phyloP scores from a whole-genome alignment of 257 asterid species.

The Ophiorrhiza pumila region DNA sequence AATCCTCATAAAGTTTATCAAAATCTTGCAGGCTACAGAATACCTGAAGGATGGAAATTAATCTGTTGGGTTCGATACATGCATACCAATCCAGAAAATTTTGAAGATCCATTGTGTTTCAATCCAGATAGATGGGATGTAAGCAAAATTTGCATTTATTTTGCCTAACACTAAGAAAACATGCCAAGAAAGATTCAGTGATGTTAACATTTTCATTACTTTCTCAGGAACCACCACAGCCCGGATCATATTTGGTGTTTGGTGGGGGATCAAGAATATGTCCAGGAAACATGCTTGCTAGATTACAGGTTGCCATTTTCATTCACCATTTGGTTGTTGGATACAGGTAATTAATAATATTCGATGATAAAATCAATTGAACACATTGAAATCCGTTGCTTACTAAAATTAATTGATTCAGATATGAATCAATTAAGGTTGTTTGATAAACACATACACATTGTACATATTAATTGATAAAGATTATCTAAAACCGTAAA shows the following conservation, averaged over 20 bases:
- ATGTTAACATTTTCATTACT: too few relatives aligned
- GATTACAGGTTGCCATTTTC: conserved; percentile 42
- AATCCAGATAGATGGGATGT: conserved; percentile 68
- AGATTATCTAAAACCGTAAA: too few relatives aligned
- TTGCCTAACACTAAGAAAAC: background rate
- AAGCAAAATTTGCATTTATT: conserved; percentile 10
- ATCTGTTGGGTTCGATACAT: conserved; percentile 53
- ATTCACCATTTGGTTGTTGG: conserved; percentile 51
- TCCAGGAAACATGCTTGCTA: conserved; percentile 63
- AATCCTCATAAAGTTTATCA: background rate
- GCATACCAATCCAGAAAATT: conserved; percentile 48
- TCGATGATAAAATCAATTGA: background rate
- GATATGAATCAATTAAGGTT: too few relatives aligned
- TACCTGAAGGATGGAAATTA: conserved; percentile 63
- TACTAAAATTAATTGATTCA: too few relatives aligned
- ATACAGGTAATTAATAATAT: conserved; percentile 33
- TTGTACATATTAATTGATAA: too few relatives aligned
- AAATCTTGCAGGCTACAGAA: conserved; percentile 41
- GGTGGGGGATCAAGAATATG: conserved; percentile 65
- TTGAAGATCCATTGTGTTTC: conserved; percentile 51
- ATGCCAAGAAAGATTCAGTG: too few relatives aligned
- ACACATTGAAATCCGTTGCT: background rate
- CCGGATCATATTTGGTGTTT: conserved; percentile 50
- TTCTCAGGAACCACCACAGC: conserved; percentile 39
- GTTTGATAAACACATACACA: too few relatives aligned